Evolutionary conservation across 2,329 filamentous ascomycete genomes (phyloP), one percentile per base, ranked within the genome.

Genomic region (Claviceps arundinis): DNA sequence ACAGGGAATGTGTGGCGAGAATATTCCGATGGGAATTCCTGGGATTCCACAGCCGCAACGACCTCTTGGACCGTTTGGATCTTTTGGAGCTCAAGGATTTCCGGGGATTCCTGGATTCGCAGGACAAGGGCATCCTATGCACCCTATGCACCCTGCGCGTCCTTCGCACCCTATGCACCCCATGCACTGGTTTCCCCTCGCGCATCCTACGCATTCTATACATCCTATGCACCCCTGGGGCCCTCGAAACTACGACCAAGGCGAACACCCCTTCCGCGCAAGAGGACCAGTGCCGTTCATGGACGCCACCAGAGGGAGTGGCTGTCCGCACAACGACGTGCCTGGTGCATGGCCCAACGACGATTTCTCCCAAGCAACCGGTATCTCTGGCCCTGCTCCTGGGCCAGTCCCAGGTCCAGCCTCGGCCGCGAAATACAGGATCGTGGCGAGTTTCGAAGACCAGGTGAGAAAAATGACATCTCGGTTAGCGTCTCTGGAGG

Each of bases 291-390:
- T 34, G 30, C 30, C 16, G 9, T 17, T 47, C 17, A 26, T 37
- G 17, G 34, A 45, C 9, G 1, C 44, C 3, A 22, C 13, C 11
- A 19, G 40, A 5, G 37, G 13, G 38, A 50, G 55, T 13, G 51
- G 54, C 9, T 34, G 11, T 37, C 26, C 45, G 30, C 43, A 16
- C 43, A 40, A 40, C 48, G 45, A 53, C 24, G 47, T 60, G 22
- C 64, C 67, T 0, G 67, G 66, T 6, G 62, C 65, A 5, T 70
- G 67, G 69, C 67, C 68, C 7, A 56, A 60, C 19, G 63, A 68
- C n/a, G 50, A 54, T 11, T 11, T 34, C 30, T 9, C 3, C 8
- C 30, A 34, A 4, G 30, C 30, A 34, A 11, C 30, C 9, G 9
- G 30, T 34, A 11, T 34, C 4, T 34, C 30, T 34, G 30, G 9